A percentile compares a stretch with the other conserved stretches of the same genome.
Conservation (phyloP, 139 green algal species). For the Chlamydomonas eustigma region DNA sequence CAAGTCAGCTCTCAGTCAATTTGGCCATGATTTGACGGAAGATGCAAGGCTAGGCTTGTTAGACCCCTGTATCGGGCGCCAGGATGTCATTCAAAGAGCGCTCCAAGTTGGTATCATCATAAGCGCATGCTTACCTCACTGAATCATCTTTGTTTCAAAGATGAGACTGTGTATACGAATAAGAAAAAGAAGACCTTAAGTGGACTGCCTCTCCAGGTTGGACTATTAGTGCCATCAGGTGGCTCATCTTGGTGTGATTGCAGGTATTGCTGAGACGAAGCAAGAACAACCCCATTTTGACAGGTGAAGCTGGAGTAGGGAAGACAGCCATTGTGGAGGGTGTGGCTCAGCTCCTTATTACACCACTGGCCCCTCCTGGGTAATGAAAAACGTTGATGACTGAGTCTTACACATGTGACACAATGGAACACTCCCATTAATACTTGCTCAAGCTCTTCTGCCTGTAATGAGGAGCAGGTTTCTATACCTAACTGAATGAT, state of each 20-base stretch:
- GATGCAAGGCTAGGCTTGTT: conserved; percentile 55
- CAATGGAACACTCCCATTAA: too few species aligned
- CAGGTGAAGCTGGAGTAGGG: conserved; percentile 85
- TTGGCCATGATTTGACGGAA: conserved; percentile 64
- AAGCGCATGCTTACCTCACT: too few species aligned
- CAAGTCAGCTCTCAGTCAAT: conserved; percentile 38
- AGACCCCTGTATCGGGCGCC: conserved; percentile 63
- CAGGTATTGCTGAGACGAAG: conserved; percentile 82
- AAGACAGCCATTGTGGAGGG: conserved; percentile 79
- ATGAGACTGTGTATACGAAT: too few species aligned
- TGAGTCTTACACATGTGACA: too few species aligned
- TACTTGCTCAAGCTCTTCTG: too few species aligned
- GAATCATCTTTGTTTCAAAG: too few species aligned
- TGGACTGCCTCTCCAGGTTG: too few species aligned
- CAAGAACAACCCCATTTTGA: conserved; percentile 90
- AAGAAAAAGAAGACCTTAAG: too few species aligned
- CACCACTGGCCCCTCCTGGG: conserved; percentile 39
- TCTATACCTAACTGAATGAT: too few species aligned
- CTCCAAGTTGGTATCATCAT: conserved; percentile 56
- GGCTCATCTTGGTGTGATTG: too few species aligned
- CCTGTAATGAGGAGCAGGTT: too few species aligned
- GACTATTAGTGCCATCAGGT: too few species aligned
- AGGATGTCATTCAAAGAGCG: conserved; percentile 51
- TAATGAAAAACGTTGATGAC: conserved; percentile 8
- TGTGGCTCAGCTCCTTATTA: conserved; percentile 76